A percentile compares a stretch with the other conserved stretches of the same genome.
These are phyloP conservation scores for Salvia rosmarinus DNA, from an alignment of 257 asterid genomes.

Conservation along the genomic window DNA sequence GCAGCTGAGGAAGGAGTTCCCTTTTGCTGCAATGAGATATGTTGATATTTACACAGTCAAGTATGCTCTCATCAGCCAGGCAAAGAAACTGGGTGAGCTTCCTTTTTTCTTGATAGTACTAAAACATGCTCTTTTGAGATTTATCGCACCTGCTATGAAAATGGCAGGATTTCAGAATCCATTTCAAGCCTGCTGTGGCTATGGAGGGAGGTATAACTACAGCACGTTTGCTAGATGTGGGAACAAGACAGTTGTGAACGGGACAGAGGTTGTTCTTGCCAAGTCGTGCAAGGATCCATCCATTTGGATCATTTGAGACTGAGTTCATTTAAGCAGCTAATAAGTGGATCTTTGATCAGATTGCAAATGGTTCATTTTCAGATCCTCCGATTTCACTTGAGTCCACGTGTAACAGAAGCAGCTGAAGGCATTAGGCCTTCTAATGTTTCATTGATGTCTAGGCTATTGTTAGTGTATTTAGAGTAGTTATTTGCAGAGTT, in stretches of 20 bases:
- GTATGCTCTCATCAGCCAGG: constrained; percentile 52
- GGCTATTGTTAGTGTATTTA: no score
- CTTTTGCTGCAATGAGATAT: constrained; percentile 63
- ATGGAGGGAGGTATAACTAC: constrained; percentile 78
- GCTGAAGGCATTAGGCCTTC: constrained; percentile 18
- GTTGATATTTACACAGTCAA: constrained; percentile 67
- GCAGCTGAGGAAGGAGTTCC: constrained; percentile 57
- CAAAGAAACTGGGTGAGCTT: constrained; percentile 45
- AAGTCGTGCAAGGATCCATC: constrained; percentile 68
- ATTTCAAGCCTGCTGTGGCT: constrained; percentile 73
- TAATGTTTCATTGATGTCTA: no score
- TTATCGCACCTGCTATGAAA: background rate
- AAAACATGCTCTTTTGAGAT: background rate
- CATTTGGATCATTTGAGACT: constrained; percentile 63
- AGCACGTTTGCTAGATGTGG: constrained; percentile 60
- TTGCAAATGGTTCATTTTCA: constrained; percentile 65
- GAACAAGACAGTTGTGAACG: constrained; percentile 51
- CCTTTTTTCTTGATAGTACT: background rate
- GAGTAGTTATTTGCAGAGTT: no score
- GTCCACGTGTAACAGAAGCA: constrained; percentile 48
- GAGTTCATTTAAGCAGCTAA: constrained; percentile 79
- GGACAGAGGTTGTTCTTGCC: constrained; percentile 53
- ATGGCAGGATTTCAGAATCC: constrained; percentile 67
- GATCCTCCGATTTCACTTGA: constrained; percentile 59
- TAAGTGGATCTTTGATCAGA: constrained; percentile 66